phyloP scores from a whole-genome alignment of 1,139 yeast species.

The Candida glucosophila region DNA sequence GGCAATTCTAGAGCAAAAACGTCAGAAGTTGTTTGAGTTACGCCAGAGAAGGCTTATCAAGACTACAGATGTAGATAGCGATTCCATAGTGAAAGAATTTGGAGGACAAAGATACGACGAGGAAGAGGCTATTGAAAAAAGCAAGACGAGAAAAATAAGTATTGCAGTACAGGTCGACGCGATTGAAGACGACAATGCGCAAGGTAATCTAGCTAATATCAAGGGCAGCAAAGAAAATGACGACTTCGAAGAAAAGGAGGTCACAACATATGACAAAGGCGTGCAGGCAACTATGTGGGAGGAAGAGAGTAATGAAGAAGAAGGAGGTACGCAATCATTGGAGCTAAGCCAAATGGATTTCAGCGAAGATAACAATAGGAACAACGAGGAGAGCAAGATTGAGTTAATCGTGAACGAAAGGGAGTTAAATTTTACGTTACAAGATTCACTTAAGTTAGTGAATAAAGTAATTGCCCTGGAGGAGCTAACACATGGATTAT shows the following conservation, averaged over 20 bases:
- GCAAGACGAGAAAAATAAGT: slow-evolving; percentile 7
- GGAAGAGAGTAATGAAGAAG: background rate
- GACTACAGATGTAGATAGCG: no score
- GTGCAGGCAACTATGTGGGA: slow-evolving; percentile 15
- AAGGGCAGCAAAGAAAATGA: background rate
- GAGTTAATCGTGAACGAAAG: slow-evolving; percentile 2
- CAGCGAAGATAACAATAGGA: background rate
- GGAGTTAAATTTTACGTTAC: slow-evolving; percentile 7
- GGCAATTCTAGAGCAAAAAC: slow-evolving; percentile 30
- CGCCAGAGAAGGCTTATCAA: no score
- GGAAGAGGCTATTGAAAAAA: background rate
- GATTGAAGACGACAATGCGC: background rate
- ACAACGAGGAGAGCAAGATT: background rate
- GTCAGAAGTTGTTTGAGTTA: slow-evolving; percentile 34
- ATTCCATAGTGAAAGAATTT: background rate
- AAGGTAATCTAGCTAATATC: background rate
- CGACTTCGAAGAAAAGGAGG: slow-evolving; percentile 8
- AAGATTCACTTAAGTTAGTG: slow-evolving; percentile 12
- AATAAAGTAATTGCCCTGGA: slow-evolving; percentile 9
- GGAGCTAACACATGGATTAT: slow-evolving; percentile 5
- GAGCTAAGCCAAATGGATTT: background rate
- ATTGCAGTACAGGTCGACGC: slow-evolving; percentile 21
- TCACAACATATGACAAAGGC: slow-evolving; percentile 21
- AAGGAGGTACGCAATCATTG: background rate
- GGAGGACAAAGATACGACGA: background rate